Base-by-base conservation (phyloP, 2,329 filamentous ascomycete genomes). In the Tolypocladium guangdongense region DNA sequence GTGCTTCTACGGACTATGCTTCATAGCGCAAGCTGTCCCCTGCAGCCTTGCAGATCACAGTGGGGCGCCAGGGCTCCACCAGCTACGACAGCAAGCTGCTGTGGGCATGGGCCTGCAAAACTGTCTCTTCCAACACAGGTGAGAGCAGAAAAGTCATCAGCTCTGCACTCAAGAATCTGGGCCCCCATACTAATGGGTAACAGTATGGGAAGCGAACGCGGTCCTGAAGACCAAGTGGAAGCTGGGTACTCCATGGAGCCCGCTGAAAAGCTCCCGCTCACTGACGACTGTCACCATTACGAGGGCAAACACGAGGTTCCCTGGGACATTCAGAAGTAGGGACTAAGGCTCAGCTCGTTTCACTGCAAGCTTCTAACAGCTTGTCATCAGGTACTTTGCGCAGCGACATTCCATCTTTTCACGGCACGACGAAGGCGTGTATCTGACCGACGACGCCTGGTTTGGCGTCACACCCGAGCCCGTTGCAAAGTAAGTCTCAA, bases 391-490 rank as follows among this genome's bases (percentile, higher is more conserved):
- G 67, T 99, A 99, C 71, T 99, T 89, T 82, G 78, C 86, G 18
- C 91, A 97, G 64, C 82, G 93, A 55, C 85, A 93, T 68, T 86
- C 84, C 51, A 88, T 99, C 59, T 99, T 95, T 71, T 85, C 86
- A 18, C 80, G 79, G 61, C 99, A 96, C 66, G 86, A 96, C 66
- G 80, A 91, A 55, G 92, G 90, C 53, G 80, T 99, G 59, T 86
- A 84, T 75, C 83, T 99, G 77, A 99, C 95, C 0, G 85, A 95
- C 66, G 86, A 92, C 71, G 87, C 90, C 52, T 99, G 93, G 93
- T 99, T 93, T 67, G 93, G 91, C 53, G 91, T 97, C 8, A 99
- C 95, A 0, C 91, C 93, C 16, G 92, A 99, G 68, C 87, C 88
- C 5, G 82, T 99, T 32, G 93, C 93, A 56, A 83, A 78, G 88